Evolutionary conservation across 208 protist genomes (phyloP).

Genomic region (Strigomonas galati): DNA sequence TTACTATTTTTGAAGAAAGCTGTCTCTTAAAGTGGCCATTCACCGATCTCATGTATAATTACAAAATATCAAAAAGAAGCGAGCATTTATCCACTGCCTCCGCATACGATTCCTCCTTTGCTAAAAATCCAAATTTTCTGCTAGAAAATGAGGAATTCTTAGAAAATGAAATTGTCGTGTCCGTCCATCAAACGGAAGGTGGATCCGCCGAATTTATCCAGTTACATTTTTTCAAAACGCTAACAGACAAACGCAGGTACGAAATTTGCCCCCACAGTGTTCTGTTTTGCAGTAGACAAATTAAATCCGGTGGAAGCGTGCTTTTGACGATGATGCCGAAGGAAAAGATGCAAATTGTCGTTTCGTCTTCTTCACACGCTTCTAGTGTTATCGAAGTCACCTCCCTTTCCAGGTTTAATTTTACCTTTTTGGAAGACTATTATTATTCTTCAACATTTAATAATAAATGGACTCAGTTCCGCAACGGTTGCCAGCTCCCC

Average conservation of each 20-base stretch:
- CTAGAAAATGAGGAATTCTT: conserved; percentile 34
- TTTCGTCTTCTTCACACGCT: conserved; percentile 30
- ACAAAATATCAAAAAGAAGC: conserved; percentile 30
- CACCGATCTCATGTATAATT: conserved; percentile 34
- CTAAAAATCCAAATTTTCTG: conserved; percentile 49
- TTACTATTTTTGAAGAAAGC: conserved; percentile 37
- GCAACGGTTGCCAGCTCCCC: neutral
- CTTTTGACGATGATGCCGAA: conserved; percentile 33
- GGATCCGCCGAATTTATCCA: conserved; percentile 4
- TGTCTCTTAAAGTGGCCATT: conserved; percentile 59
- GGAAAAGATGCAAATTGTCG: conserved; percentile 47
- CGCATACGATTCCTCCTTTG: conserved; percentile 34
- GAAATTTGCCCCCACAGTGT: conserved; percentile 46
- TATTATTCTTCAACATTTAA: neutral
- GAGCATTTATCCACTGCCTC: conserved; percentile 15
- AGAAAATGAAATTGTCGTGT: conserved; percentile 35
- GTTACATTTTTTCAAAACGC: conserved; percentile 32
- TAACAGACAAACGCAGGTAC: conserved; percentile 22
- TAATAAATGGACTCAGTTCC: neutral
- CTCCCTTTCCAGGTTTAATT: conserved; percentile 9
- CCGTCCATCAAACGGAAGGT: conserved; percentile 12
- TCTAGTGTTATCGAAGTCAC: conserved; percentile 21
- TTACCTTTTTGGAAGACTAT: neutral
- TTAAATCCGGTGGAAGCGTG: conserved; percentile 13
- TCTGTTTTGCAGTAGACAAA: conserved; percentile 32